Base-by-base conservation (phyloP, 805 yeast species). In the Candida schatavii region DNA sequence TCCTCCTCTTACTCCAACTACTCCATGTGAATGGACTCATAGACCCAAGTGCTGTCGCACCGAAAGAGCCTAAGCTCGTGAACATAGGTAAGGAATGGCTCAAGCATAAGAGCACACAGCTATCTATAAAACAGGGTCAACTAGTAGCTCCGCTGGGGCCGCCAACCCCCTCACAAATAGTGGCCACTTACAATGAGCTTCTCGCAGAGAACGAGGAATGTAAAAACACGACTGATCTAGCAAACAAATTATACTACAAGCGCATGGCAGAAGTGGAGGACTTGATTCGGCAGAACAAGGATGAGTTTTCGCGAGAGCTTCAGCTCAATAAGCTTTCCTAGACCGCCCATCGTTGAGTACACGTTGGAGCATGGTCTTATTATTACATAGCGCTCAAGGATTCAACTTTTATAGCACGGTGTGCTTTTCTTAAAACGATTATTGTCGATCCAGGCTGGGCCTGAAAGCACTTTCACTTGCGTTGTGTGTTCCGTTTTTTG, bases 141-240 rank as follows among this genome's bases (percentile, higher is more conserved):
- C 47, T 55, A 13, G 46, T 48, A 3, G 35, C 56, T 1, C 29
- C 40, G 0, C 18, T 5, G 15, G 35, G 31, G 21, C 45, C 59
- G 0, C 57, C 56, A 19, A 41, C 61, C 3, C 43, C 45, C 4
- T 42, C 39, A 4, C 55, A 64, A 37, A 35, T 63, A 2, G 41
- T 36, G 6, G 45, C 46, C 28, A 40, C 68, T 11, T 69, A 67
- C 45, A 45, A 47, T 15, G 50, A 52, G n/a, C 43, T 68, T 32
- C 48, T 68, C 20, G 47, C 46, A n/a, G 44, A 46, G 34, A 51
- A 61, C 42, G 40, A 39, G 11, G 50, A 50, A 3, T 64, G 68
- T 37, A 40, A 41, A 1, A 59, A 51, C 40, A 68, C 75, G 17
- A 68, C 70, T 2, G 69, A 66, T 17, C 52, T 69, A 44, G 75